Evolutionary conservation across 352 stramenopile genomes (phyloP).

Genomic region (Pythium diclinum): DNA sequence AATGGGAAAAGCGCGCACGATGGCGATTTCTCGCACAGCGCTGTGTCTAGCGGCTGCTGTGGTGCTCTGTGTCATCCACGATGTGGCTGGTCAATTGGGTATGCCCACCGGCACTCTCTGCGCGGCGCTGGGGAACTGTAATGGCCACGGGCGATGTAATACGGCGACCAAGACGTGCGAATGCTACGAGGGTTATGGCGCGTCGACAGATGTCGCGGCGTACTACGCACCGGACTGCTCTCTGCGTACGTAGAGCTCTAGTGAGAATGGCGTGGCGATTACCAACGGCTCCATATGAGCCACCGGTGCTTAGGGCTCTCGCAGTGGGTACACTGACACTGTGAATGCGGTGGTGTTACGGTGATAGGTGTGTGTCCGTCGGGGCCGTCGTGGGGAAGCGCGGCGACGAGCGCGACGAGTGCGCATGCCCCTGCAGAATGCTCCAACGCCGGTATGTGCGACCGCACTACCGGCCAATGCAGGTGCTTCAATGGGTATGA

Average conservation of each 20-base stretch:
- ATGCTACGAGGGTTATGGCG: constrained; percentile 88
- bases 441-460: constrained; percentile 61
- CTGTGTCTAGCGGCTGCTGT: not conserved
- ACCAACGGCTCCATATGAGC: constrained; percentile 14
- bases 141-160: constrained; percentile 86
- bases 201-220: constrained; percentile 66
- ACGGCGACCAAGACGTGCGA: constrained; percentile 79
- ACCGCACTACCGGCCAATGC: constrained; percentile 56
- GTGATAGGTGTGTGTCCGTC: constrained; percentile 59
- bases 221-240: constrained; percentile 87
- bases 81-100: constrained; percentile 39
- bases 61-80: not conserved
- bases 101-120: constrained; percentile 71
- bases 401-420: constrained; percentile 40
- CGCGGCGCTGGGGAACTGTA: constrained; percentile 79
- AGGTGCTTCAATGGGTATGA: constrained; percentile 64
- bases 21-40: not conserved
- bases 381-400: constrained; percentile 56
- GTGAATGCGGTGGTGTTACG: not conserved
- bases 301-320: constrained; percentile 15
- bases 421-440: constrained; percentile 52
- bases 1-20: not conserved
- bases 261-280: not conserved
- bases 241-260: constrained; percentile 33
- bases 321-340: not conserved